Evolutionary conservation across 345 rosid genomes (phyloP).

Genomic region (Pistacia atlantica): DNA sequence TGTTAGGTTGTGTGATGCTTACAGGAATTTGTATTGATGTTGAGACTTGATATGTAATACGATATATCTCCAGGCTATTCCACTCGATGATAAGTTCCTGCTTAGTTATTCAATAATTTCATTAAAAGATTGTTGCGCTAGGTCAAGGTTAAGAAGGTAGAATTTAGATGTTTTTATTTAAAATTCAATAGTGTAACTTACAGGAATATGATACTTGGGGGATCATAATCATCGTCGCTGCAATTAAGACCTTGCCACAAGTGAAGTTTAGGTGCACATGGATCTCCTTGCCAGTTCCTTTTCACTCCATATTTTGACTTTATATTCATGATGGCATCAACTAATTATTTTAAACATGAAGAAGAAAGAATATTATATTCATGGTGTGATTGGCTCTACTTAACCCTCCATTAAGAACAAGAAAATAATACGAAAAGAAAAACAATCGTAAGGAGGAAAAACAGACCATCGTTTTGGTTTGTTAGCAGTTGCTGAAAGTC

Average conservation of each 20-base stretch:
- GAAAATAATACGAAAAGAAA: no score
- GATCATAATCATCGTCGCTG: conserved; percentile 20
- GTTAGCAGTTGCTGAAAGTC: conserved; percentile 16
- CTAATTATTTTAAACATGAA: conserved; percentile 12
- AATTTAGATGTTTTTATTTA: no score
- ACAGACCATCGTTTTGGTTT: conserved; percentile 22
- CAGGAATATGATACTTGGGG: conserved; percentile 38
- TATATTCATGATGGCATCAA: conserved; percentile 38
- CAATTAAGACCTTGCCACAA: conserved; percentile 53
- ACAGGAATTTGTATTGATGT: no score
- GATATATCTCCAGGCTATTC: no score
- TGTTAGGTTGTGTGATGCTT: no score
- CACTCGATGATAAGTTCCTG: conserved; percentile 38
- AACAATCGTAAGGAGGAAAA: not conserved
- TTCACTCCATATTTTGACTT: conserved; percentile 37
- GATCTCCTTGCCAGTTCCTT: conserved; percentile 59
- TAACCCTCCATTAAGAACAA: no score
- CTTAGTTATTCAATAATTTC: not conserved
- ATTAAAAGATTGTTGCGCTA: not conserved
- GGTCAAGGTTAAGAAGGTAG: no score
- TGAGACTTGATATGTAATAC: no score
- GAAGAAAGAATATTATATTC: no score
- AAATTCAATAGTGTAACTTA: conserved; percentile 20
- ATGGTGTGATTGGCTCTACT: no score
- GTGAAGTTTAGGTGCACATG: conserved; percentile 40